Base-by-base conservation (phyloP, 75 land plant species). In the Cupressus sempervirens region DNA sequence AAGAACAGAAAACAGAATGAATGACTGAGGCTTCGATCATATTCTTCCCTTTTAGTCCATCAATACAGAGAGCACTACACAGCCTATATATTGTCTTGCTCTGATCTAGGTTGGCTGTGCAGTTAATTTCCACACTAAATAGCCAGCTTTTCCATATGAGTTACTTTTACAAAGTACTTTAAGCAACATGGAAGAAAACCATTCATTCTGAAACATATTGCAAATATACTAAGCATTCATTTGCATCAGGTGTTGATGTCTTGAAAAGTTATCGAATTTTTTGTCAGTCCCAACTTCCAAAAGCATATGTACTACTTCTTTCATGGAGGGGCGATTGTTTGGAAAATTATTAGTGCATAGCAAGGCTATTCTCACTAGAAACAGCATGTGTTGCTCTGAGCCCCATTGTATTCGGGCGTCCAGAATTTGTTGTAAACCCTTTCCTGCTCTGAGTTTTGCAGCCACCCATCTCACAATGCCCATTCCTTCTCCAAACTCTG, bases 401-500 rank as follows among this genome's bases (percentile, higher is more conserved):
- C 48, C 81, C 32, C 81, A 43, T 29, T 43, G 13, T 45, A 79
- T 79, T 29, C 50, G 45, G n/a, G 23, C n/a, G 52, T 79, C 81
- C 20, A 79, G 45, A 45, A 79, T 79, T 41, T 41, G 46, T 26
- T 79, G 81, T 73, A 79, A 79, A 20, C 23, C 82, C 23, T 77
- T n/a, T 45, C 85, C 56, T 50, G 56, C 79, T 29, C 20, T 79
- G 56, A 85, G 48, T 40, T 85, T 72, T n/a, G 20, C 23, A 41
- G 54, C 53, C 4, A 85, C 86, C 88, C 88, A 85, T 58, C 62
- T 35, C 38, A 85, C 82, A 20, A 87, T 86, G 32, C 77, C 88
- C 81, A 76, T 46, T 46, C 88, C 88, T 14, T 76, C 88, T 40
- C 87, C 87, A 54, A 86, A 77, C 87, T 85, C 82, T 29, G 82